Base-by-base conservation (phyloP, 495 filamentous ascomycete species). In the Oidiodendron maius region DNA sequence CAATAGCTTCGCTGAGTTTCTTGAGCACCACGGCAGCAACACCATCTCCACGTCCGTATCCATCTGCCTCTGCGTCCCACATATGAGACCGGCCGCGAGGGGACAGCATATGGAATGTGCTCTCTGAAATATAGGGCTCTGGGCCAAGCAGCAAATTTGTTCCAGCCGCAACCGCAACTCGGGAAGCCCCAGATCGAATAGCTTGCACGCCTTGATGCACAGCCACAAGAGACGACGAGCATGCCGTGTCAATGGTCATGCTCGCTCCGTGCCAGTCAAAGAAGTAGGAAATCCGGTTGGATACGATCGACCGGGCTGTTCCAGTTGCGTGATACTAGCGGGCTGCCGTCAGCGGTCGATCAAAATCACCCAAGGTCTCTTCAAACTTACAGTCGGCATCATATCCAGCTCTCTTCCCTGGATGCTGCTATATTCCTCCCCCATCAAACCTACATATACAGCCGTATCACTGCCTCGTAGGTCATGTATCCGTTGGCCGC, bases 221-320 rank as follows among this genome's bases (percentile, higher is more conserved):
- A 22, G 75, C 71, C 36, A 73, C 68, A 12, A 42, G 13, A 23
- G 83, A 87, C 9, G 87, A 91, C 2, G 88, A 93, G 60, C 89
- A 95, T 21, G 88, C 89, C 3, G 89, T 95, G 59, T 95, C 89
- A 18, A 89, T 75, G 20, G 82, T 89, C 57, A 87, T 86, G n/a
- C n/a, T 24, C 9, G 51, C 30, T 10, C 45, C 51, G 6, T 36
- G 18, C 35, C 30, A 55, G n/a, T n/a, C n/a, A n/a, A n/a, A n/a
- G n/a, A n/a, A n/a, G n/a, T n/a, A n/a, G n/a, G n/a, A n/a, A n/a
- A 23, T 55, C 1, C 52, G 20, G 15, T 50, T 55, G 1, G 52
- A 40, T 1, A 46, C 0, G 28, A 46, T 50, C 13, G 17, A 17
- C 2, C 6, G 1, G 5, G 16, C 35, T 41, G 66, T 74, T 21